Percentiles rank a stretch among this genome's conserved stretches.
Evolutionary conservation across 306 rosid species (phyloP).

Genomic region (Delonix regia): DNA sequence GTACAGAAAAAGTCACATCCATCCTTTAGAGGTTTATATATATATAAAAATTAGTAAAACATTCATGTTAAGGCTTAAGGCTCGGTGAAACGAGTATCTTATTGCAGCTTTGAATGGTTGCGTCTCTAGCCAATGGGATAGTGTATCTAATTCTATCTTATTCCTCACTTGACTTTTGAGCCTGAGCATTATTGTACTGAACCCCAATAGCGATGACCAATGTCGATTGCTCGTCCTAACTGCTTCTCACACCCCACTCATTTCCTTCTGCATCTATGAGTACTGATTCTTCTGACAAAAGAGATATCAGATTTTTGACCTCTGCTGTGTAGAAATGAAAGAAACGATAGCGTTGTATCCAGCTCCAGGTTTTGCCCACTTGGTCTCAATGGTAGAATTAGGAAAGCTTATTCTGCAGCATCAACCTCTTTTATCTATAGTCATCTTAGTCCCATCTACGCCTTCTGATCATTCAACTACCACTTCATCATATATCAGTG

Average conservation of each 20-base stretch:
- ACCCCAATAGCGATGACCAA: no score
- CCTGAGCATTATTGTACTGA: neutral
- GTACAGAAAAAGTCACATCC: no score
- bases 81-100: no score
- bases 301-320: neutral
- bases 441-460: conserved; percentile 21
- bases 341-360: conserved; percentile 33
- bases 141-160: neutral
- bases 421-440: neutral
- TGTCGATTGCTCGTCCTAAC: neutral
- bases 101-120: neutral
- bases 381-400: conserved; percentile 35
- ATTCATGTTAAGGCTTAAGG: no score
- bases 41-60: no score
- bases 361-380: conserved; percentile 16
- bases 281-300: neutral
- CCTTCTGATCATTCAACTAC: neutral
- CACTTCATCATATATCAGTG: conserved; percentile 4
- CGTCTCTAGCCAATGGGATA: neutral
- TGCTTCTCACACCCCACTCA: neutral
- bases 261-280: neutral
- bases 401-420: conserved; percentile 33
- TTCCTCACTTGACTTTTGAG: neutral
- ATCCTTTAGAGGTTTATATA: no score
- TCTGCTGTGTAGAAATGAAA: neutral